These are phyloP conservation scores for Trichopus zeylanicus DNA, from an alignment of 116 monocot genomes.

Conservation along the genomic window DNA sequence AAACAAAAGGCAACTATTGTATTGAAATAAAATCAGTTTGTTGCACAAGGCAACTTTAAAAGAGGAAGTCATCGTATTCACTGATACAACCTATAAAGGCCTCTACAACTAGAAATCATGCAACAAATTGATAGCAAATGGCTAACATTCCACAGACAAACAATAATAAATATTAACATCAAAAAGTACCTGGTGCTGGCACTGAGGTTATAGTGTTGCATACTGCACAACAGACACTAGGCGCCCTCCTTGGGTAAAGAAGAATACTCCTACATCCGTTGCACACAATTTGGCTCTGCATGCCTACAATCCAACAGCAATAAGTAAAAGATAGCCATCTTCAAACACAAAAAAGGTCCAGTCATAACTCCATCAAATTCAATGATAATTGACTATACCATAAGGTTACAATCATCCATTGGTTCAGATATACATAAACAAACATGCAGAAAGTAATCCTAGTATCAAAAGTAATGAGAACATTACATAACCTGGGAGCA, in stretches of 20 bases:
- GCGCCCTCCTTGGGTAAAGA: slow-evolving; percentile 51
- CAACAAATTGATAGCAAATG: background rate
- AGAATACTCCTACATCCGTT: slow-evolving; percentile 70
- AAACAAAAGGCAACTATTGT: background rate
- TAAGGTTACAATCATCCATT: too few species aligned
- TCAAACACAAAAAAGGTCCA: too few species aligned
- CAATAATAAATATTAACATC: background rate
- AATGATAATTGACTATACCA: too few species aligned
- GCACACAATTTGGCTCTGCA: slow-evolving; percentile 46
- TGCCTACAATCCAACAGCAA: too few species aligned
- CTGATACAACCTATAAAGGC: background rate
- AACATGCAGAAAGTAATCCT: too few species aligned
- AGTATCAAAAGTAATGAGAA: too few species aligned
- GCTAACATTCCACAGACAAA: background rate
- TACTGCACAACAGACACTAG: slow-evolving; percentile 62
- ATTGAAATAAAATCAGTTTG: too few species aligned
- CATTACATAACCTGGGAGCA: too few species aligned
- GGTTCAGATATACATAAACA: too few species aligned
- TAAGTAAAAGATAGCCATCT: too few species aligned
- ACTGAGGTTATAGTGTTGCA: slow-evolving; percentile 52
- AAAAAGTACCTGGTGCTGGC: slow-evolving; percentile 25
- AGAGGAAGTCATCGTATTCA: background rate
- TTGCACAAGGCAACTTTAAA: background rate
- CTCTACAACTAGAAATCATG: background rate
- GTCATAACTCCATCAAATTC: too few species aligned